Base-by-base conservation (phyloP, 305 asterid species). In the Solanum hybrid region DNA sequence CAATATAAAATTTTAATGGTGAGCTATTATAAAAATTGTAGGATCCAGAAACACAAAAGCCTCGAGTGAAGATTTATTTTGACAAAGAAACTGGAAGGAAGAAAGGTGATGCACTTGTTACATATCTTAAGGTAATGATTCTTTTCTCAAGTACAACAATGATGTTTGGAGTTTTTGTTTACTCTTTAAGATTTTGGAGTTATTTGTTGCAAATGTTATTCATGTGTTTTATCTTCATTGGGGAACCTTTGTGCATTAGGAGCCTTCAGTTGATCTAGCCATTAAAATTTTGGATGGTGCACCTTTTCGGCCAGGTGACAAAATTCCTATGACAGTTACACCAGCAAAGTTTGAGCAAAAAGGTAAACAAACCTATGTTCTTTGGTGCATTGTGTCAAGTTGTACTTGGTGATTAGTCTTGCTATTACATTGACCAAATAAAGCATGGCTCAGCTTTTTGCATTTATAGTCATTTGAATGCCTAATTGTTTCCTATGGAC, bases 1-100 rank as follows among this genome's bases (percentile, higher is more conserved):
- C 74, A 10, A 75, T 26, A 75, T 89, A 22, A 2, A 33, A 57
- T 33, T 51, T 69, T 57, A 57, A 84, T 89, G 67, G 69, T 74
- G 89, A 90, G 33, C 87, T 84, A 79, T 90, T 87, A 87, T 64
- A 91, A 85, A 91, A 91, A 86, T 73, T 90, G 82, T 89, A 97
- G 99, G 99, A 97, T 90, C 96, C 98, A 14, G 99, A 97, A 93
- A 96, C 97, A 16, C 96, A 96, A 93, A 96, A 71, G 93, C 98
- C 98, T 85, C 96, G 99, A 81, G 94, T 97, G 91, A 97, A 97
- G 96, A 95, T 97, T 90, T 97, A 97, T 91, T 91, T 93, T 40
- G 96, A 97, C 94, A 96, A 93, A 92, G 96, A 93, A 93, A 97
- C 98, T 92, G 98, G 98, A 91, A 94, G 89, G 91, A 92, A 94